Conservation (phyloP, 768 basidiomycete species). For the Mrakia gelida region DNA sequence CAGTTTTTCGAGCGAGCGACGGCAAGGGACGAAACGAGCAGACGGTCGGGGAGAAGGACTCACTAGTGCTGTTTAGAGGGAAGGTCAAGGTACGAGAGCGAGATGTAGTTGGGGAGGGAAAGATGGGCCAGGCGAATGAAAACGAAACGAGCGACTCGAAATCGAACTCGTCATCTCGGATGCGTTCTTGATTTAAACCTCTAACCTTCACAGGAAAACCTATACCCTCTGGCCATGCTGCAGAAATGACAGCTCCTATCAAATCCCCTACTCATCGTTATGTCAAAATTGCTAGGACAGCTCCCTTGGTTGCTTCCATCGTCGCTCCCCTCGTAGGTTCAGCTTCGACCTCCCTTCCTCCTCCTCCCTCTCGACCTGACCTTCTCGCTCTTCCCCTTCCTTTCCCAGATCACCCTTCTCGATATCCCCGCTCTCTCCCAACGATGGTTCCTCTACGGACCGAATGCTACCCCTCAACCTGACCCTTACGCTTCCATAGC, state of each 20-base stretch:
- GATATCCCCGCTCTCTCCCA: conserved; percentile 31
- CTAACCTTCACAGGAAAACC: no score
- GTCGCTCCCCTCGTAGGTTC: conserved; percentile 25
- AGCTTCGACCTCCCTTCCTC: not conserved
- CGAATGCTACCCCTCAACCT: not conserved
- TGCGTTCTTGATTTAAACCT: no score
- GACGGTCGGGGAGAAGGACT: not conserved
- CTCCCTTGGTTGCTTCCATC: conserved; percentile 14
- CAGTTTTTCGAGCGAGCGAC: not conserved
- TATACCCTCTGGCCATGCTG: not conserved
- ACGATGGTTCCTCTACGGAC: conserved; percentile 17
- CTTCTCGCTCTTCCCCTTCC: not conserved
- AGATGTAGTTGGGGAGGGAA: no score
- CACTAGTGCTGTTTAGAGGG: not conserved
- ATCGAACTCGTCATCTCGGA: no score
- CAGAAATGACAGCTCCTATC: not conserved
- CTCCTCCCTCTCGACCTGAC: not conserved
- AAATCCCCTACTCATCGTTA: not conserved
- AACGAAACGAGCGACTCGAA: no score
- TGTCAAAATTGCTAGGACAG: not conserved
- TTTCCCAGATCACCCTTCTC: conserved; percentile 26
- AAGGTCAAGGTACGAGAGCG: not conserved
- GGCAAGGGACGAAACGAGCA: not conserved
- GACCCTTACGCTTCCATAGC: conserved; percentile 12
- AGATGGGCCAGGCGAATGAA: no score